phyloP scores from a whole-genome alignment of 345 rosid species.

The Bruguiera sexangula region DNA sequence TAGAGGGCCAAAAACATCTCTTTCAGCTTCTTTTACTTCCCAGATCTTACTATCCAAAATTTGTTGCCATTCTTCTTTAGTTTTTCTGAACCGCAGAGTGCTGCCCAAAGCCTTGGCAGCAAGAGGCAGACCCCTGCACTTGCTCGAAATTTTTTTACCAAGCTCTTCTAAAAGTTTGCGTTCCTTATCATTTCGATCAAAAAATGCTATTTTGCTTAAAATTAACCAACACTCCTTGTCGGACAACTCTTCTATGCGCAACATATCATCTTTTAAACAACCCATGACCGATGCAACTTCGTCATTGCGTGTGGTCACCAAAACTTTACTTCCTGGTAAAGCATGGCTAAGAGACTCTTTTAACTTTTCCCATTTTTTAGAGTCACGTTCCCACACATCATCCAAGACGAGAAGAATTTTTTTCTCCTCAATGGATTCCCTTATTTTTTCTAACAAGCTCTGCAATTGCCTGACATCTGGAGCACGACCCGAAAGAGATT shows the following conservation, averaged over 20 bases:
- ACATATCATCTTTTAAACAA: too few relatives aligned
- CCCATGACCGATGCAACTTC: too few relatives aligned
- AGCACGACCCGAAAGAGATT: background rate
- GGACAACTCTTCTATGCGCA: too few relatives aligned
- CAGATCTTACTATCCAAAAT: conserved; percentile 21
- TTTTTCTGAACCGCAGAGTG: conserved; percentile 10
- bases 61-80: conserved; percentile 16
- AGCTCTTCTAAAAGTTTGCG: background rate
- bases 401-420: too few relatives aligned
- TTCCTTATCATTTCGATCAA: background rate
- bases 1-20: background rate
- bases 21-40: background rate
- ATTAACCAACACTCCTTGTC: background rate
- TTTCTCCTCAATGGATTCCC: too few relatives aligned
- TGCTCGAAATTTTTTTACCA: background rate
- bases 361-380: too few relatives aligned
- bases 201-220: conserved; percentile 1
- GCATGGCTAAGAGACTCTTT: too few relatives aligned
- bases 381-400: too few relatives aligned
- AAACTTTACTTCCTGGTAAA: too few relatives aligned
- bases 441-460: too few relatives aligned
- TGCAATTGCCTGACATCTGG: too few relatives aligned
- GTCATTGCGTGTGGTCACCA: too few relatives aligned
- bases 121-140: conserved; percentile 9
- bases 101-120: conserved; percentile 13